phyloP scores from a whole-genome alignment of 169 alveolate species.

The Cystoisospora suis region DNA sequence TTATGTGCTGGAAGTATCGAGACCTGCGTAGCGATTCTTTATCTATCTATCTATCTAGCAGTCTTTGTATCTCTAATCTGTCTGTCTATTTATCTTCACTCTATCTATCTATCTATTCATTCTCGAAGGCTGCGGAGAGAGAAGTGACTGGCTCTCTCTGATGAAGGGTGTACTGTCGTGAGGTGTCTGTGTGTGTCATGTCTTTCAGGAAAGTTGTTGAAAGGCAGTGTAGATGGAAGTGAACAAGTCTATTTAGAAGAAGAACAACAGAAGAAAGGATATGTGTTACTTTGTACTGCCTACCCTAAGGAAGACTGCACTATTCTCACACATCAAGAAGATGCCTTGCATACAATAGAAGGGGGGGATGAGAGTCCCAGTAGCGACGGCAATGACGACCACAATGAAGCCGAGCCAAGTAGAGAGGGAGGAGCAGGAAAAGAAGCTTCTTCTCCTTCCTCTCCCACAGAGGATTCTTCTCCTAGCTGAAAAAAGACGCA shows the following conservation, averaged over 20 bases:
- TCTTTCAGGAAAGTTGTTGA: conserved; percentile 82
- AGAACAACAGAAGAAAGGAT: conserved; percentile 78
- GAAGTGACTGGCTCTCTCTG: background rate
- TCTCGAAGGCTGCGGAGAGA: background rate
- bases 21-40: background rate
- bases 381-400: background rate
- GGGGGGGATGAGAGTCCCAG: background rate
- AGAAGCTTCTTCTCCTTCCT: background rate
- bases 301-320: conserved; percentile 86
- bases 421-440: background rate
- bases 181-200: no score
- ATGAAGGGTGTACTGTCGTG: no score
- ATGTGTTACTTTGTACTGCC: conserved; percentile 80
- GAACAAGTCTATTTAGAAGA: conserved; percentile 84
- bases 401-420: background rate
- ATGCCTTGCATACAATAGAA: conserved; percentile 68
- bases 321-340: conserved; percentile 85
- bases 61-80: background rate
- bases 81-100: background rate
- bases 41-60: background rate
- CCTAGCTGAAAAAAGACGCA: background rate
- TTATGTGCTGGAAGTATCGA: background rate
- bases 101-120: background rate
- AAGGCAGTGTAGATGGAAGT: conserved; percentile 79
- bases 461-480: background rate